Conservation (phyloP, 225 moss, liverwort and hornwort species). For the Pleurozium schreberi region DNA sequence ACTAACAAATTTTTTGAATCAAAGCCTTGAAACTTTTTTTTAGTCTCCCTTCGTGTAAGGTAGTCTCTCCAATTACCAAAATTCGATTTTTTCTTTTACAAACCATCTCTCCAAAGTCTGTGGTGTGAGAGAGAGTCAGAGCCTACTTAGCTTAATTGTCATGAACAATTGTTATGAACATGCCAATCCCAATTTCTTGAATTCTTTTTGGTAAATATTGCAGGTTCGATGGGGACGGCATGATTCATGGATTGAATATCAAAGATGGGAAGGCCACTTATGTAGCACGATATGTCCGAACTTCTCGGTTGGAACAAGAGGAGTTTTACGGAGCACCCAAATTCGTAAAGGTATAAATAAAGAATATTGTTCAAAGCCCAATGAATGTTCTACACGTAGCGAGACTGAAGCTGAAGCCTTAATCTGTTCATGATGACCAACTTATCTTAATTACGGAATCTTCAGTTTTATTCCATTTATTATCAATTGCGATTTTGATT, state of each 20-base stretch:
- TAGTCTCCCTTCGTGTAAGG: background rate
- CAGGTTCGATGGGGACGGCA: conserved; percentile 41
- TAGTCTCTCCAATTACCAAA: background rate
- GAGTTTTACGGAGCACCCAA: conserved; percentile 14
- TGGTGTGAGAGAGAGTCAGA: background rate
- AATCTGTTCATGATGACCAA: background rate
- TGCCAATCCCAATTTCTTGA: background rate
- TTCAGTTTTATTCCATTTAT: background rate
- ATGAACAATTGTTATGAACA: too few relatives aligned
- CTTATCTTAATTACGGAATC: background rate
- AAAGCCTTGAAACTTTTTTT: background rate
- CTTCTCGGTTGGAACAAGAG: conserved; percentile 45
- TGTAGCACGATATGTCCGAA: conserved; percentile 40
- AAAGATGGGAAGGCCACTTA: conserved; percentile 50
- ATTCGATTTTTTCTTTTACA: background rate
- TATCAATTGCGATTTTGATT: too few relatives aligned
- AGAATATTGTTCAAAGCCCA: background rate
- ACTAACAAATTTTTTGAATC: too few relatives aligned
- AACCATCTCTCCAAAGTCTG: background rate
- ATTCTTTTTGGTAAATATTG: background rate
- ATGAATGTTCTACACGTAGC: too few relatives aligned
- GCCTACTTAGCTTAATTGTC: background rate
- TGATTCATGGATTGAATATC: conserved; percentile 50
- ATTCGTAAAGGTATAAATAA: background rate
- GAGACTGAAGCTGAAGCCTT: background rate